Percentiles rank a stretch among this genome's conserved stretches.
phyloP scores from a whole-genome alignment of 1,284 basidiomycete species.

The Ustilago hordei region DNA sequence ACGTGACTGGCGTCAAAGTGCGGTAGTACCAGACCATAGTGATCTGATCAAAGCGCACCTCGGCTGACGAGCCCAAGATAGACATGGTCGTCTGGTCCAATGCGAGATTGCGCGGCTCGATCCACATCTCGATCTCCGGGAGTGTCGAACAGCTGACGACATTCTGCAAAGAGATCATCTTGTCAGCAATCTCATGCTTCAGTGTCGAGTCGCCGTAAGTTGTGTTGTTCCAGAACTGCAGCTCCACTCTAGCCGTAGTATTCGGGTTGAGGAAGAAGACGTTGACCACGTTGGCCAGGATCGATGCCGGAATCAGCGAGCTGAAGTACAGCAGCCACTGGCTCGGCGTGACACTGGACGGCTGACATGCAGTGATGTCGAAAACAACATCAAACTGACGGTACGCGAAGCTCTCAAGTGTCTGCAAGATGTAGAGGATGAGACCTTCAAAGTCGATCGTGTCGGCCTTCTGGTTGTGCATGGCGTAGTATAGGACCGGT shows the following conservation, averaged over 20 bases:
- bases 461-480: constrained; percentile 79
- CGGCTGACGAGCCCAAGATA: constrained; percentile 45
- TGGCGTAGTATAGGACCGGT: constrained; percentile 71
- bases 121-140: constrained; percentile 53
- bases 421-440: constrained; percentile 71
- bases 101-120: constrained; percentile 59
- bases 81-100: constrained; percentile 51
- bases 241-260: constrained; percentile 49
- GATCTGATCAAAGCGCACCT: constrained; percentile 56
- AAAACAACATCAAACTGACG: constrained; percentile 59
- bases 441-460: constrained; percentile 86
- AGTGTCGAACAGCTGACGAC: constrained; percentile 46
- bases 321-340: constrained; percentile 64
- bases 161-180: constrained; percentile 40
- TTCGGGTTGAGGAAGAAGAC: constrained; percentile 61
- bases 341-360: constrained; percentile 51
- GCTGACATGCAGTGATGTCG: constrained; percentile 54
- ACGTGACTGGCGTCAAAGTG: constrained; percentile 58
- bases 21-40: constrained; percentile 68
- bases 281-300: constrained; percentile 53
- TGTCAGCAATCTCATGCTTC: constrained; percentile 38
- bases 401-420: constrained; percentile 45
- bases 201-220: constrained; percentile 35
- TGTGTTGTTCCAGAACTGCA: constrained; percentile 36
- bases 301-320: constrained; percentile 52